These are phyloP conservation scores for Xylaria arbuscula DNA, from an alignment of 2,329 filamentous ascomycete genomes.

Conservation along the genomic window DNA sequence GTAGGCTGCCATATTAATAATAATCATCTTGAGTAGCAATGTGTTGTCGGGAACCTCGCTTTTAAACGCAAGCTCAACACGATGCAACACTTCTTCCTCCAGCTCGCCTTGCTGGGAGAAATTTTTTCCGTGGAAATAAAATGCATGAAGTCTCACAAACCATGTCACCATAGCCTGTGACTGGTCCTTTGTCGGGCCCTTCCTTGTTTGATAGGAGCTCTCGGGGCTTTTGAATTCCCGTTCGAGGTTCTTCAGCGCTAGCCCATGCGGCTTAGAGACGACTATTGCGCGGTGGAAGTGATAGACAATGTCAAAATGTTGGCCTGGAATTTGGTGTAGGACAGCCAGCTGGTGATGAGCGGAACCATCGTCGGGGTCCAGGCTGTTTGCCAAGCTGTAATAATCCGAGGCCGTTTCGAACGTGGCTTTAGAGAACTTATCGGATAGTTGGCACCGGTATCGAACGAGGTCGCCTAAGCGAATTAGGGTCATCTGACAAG, in stretches of 20 bases:
- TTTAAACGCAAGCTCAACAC: constrained; percentile 78
- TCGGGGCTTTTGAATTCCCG: constrained; percentile 75
- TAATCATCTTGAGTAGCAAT: constrained; percentile 79
- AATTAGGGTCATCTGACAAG: constrained; percentile 85
- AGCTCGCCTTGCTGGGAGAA: constrained; percentile 83
- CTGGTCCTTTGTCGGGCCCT: constrained; percentile 60
- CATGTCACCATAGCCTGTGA: constrained; percentile 77
- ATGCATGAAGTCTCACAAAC: constrained; percentile 88
- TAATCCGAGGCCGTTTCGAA: constrained; percentile 85
- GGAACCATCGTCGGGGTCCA: constrained; percentile 81
- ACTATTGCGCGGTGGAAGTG: constrained; percentile 87
- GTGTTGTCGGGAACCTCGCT: constrained; percentile 72
- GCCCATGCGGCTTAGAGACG: constrained; percentile 77
- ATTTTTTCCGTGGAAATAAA: constrained; percentile 80
- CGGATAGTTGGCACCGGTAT: constrained; percentile 80
- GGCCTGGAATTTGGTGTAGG: constrained; percentile 79
- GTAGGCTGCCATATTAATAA: constrained; percentile 89
- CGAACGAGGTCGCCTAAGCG: constrained; percentile 90
- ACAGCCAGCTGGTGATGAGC: constrained; percentile 93
- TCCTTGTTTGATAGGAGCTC: constrained; percentile 51
- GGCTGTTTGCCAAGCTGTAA: constrained; percentile 82
- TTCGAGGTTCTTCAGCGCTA: constrained; percentile 80
- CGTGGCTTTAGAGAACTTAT: constrained; percentile 72
- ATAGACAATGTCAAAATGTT: constrained; percentile 88
- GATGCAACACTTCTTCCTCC: constrained; percentile 85